Evolutionary conservation across 2,329 filamentous ascomycete genomes (phyloP).

Genomic region (Trichoderma endophyticum): DNA sequence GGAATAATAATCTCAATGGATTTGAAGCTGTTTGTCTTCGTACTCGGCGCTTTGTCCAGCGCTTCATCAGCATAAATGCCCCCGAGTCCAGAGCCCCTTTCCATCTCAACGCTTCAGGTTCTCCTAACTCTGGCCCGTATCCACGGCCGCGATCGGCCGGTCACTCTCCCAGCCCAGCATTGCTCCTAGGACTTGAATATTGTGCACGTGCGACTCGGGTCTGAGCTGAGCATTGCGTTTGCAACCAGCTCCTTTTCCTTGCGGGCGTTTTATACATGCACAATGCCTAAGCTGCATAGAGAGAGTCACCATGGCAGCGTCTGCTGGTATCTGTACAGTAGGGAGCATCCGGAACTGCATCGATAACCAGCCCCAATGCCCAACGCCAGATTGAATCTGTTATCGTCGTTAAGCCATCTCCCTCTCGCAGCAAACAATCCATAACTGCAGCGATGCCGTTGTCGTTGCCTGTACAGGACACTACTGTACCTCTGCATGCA

Average conservation of each 20-base stretch:
- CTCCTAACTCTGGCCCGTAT: neutral
- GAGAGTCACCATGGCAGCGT: neutral
- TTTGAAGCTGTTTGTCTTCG: neutral
- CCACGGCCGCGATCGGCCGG: conserved; percentile 1
- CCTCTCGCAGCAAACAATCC: neutral
- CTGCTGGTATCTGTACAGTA: neutral
- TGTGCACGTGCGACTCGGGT: neutral
- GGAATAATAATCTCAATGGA: neutral
- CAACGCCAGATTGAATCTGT: neutral
- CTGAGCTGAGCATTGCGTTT: neutral
- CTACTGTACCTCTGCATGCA: neutral
- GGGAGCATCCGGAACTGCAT: neutral
- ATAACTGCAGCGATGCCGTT: neutral
- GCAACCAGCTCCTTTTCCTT: neutral
- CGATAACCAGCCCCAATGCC: neutral
- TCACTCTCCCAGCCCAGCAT: conserved; percentile 1
- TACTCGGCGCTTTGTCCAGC: neutral
- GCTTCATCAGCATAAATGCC: conserved; percentile 8
- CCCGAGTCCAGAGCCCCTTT: conserved; percentile 7
- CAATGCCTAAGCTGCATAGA: neutral
- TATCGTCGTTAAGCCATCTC: neutral
- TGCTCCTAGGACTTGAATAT: neutral
- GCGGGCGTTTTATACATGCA: neutral
- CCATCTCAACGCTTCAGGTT: neutral
- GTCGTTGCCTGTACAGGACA: neutral